Evolutionary conservation across 148 eudicot genomes (phyloP), one percentile per base, ranked within the genome.

Genomic region (Fagopyrum tataricum): DNA sequence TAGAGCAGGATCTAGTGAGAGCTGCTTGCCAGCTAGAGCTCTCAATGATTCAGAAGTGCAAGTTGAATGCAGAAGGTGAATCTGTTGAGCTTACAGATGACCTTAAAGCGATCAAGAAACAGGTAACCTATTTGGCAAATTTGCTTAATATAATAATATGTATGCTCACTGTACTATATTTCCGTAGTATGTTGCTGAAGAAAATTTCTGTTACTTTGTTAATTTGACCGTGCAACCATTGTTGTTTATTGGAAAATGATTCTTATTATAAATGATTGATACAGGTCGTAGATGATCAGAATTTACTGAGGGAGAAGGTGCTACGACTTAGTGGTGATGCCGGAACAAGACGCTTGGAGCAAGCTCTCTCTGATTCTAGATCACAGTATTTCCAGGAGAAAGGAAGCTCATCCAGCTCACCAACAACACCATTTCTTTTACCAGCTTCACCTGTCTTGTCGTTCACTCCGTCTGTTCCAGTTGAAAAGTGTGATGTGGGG

Each of bases 11-110:
- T 69, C 72, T 69, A 4, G 72, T 69, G 51, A 44, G 72, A 43
- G 49, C 72, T 42, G 72, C 72, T 46, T 69, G 72, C 72, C 72
- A 69, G 52, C 72, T 69, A 42, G 72, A 69, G 72, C 72, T 69
- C 15, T 69, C 72, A 43, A 69, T 69, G 72, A 69, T 69, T 18
- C 72, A 69, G 49, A 69, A 69, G 72, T 69, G 72, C 26, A 69
- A 69, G 72, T 42, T 69, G 72, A 69, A 42, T 18, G 13, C 26
- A 9, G 72, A 46, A 42, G 72, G 72, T 7, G 72, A 69, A 42
- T 69, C 15, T 9, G 48, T 15, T 43, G 72, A 69, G 18, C 72
- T 69, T 46, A 69, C 72, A 8, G 48, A 69, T 23, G 72, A 69
- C 18, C 72, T 69, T 15, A 69, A 69, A 69, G 72, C 72, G 18